Percentiles rank a stretch among this genome's conserved stretches.
Conservation (phyloP, 179 eudicot genomes). For the Patellifolia procumbens region DNA sequence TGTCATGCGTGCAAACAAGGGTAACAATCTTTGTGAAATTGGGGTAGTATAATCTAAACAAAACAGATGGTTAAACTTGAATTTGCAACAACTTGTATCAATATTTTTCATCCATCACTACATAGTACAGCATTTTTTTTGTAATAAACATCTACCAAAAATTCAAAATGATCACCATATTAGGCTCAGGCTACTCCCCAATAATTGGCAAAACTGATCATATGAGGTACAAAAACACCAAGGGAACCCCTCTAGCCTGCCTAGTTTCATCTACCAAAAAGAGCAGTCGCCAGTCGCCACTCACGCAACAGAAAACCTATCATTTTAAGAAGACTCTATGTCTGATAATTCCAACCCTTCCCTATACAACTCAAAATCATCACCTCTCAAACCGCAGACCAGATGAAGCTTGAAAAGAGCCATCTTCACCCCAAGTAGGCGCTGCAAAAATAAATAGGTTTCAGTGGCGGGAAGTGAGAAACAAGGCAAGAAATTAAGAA, state of each 20-base stretch:
- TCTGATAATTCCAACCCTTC: constrained; percentile 71
- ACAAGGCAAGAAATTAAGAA: not conserved
- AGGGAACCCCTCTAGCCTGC: not conserved
- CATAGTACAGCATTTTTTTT: not conserved
- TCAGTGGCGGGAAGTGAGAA: not conserved
- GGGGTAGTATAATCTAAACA: too few species aligned
- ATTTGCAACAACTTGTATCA: not conserved
- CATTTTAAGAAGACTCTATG: constrained; percentile 53
- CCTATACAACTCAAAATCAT: constrained; percentile 67
- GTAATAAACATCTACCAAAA: not conserved
- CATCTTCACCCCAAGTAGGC: constrained; percentile 69
- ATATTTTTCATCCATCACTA: not conserved
- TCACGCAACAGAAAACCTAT: not conserved
- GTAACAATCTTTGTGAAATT: too few species aligned
- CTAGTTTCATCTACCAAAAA: constrained; percentile 5
- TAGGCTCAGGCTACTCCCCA: not conserved
- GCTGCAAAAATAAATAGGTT: constrained; percentile 39
- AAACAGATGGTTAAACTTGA: not conserved
- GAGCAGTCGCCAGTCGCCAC: not conserved
- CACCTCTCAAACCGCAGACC: constrained; percentile 66
- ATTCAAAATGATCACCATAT: too few species aligned
- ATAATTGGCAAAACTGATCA: not conserved
- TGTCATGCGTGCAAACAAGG: too few species aligned
- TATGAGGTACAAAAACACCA: constrained; percentile 11
- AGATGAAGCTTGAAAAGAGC: constrained; percentile 71